A percentile compares a stretch with the other conserved stretches of the same genome.
Conservation (phyloP, 305 asterid species). For the Solanum chacoense region DNA sequence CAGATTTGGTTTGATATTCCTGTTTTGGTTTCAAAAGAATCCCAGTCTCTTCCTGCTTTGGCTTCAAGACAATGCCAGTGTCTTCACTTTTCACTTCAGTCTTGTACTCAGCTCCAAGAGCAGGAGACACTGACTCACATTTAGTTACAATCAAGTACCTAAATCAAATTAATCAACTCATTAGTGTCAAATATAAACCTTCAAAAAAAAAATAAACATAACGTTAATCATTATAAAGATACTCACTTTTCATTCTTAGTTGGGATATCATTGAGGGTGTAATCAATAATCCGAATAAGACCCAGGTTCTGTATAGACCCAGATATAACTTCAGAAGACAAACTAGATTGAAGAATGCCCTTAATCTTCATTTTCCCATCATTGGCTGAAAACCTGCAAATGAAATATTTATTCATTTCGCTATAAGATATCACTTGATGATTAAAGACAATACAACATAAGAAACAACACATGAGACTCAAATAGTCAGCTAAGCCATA, state of each 20-base stretch:
- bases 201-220: neutral
- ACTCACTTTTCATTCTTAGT: constrained; percentile 58
- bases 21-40: constrained; percentile 52
- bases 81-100: constrained; percentile 27
- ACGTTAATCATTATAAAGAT: neutral
- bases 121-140: constrained; percentile 57
- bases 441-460: neutral
- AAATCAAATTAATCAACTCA: neutral
- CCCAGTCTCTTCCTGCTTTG: constrained; percentile 24
- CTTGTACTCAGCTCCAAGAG: constrained; percentile 58
- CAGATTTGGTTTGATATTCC: constrained; percentile 57
- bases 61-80: constrained; percentile 14
- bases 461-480: neutral
- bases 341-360: constrained; percentile 46
- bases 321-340: constrained; percentile 52
- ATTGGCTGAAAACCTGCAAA: constrained; percentile 50
- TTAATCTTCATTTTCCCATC: constrained; percentile 67
- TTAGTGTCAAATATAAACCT: neutral
- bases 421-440: neutral
- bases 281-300: constrained; percentile 54
- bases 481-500: neutral
- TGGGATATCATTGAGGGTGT: constrained; percentile 64
- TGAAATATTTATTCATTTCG: neutral
- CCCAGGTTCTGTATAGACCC: constrained; percentile 72
- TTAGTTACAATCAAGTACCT: constrained; percentile 67